A percentile compares a stretch with the other conserved stretches of the same genome.
phyloP scores from a whole-genome alignment of 1,139 yeast species.

The Williopsis jadinii region DNA sequence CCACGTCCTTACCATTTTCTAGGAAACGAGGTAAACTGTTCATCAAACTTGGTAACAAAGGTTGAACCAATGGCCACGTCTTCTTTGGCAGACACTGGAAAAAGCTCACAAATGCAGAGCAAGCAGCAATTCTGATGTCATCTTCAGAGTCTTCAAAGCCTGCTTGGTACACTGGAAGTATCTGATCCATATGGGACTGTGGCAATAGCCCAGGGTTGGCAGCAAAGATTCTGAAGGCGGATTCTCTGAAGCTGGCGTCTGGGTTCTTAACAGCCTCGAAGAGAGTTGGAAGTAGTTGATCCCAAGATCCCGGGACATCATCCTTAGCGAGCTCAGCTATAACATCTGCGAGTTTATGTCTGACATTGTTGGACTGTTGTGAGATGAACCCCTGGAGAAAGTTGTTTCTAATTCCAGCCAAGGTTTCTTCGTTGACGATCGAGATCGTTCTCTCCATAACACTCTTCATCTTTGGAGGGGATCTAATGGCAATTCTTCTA shows the following conservation, averaged over 20 bases:
- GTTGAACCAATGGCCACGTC: slow-evolving; percentile 70
- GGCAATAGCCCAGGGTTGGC: slow-evolving; percentile 77
- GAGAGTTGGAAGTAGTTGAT: slow-evolving; percentile 68
- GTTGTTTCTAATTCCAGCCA: slow-evolving; percentile 54
- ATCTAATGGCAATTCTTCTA: slow-evolving; percentile 77
- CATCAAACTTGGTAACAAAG: slow-evolving; percentile 73
- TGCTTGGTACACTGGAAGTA: slow-evolving; percentile 62
- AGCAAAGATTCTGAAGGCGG: slow-evolving; percentile 84
- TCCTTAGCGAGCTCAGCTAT: slow-evolving; percentile 85
- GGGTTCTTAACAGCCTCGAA: slow-evolving; percentile 58
- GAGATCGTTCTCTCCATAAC: slow-evolving; percentile 78
- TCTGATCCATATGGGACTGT: slow-evolving; percentile 44
- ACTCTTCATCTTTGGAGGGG: slow-evolving; percentile 53
- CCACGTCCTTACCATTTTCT: slow-evolving; percentile 68
- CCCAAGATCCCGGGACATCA: slow-evolving; percentile 60
- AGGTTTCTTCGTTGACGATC: slow-evolving; percentile 50
- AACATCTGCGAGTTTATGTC: slow-evolving; percentile 92
- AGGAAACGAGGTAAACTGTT: slow-evolving; percentile 84
- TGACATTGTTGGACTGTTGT: slow-evolving; percentile 60
- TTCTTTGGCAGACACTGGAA: slow-evolving; percentile 76
- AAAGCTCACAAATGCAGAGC: slow-evolving; percentile 86
- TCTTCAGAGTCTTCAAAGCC: slow-evolving; percentile 79
- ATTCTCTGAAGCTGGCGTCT: slow-evolving; percentile 76
- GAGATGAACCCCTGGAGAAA: slow-evolving; percentile 68
- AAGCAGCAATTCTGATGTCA: slow-evolving; percentile 84